Conservation (phyloP, 2,329 filamentous ascomycete genomes). For the Fusarium buxicola region DNA sequence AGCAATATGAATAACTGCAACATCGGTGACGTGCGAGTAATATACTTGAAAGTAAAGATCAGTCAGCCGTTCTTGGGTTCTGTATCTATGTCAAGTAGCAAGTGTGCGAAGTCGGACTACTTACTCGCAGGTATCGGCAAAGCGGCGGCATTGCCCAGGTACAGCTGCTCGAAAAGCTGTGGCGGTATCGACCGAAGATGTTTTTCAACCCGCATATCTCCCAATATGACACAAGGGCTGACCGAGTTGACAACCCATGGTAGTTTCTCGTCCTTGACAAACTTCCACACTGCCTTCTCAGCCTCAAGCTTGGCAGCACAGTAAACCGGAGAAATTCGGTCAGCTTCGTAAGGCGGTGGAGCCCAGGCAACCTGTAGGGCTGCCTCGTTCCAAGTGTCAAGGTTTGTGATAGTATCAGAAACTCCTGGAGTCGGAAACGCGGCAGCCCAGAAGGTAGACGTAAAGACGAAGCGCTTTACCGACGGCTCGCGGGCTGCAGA, state of each 20-base stretch:
- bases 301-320: constrained; percentile 27
- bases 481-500: constrained; percentile 32
- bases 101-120: not conserved
- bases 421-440: constrained; percentile 22
- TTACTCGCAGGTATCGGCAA: constrained; percentile 26
- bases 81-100: not conserved
- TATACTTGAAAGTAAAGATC: constrained; percentile 19
- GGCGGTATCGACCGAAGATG: constrained; percentile 32
- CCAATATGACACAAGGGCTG: constrained; percentile 28
- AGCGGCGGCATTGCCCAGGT: constrained; percentile 19
- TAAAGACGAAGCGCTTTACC: constrained; percentile 37
- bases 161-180: constrained; percentile 36
- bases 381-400: constrained; percentile 38
- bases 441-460: constrained; percentile 30
- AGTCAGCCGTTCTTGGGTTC: not conserved
- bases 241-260: constrained; percentile 37
- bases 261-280: constrained; percentile 24
- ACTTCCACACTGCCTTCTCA: constrained; percentile 42
- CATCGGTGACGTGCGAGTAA: constrained; percentile 37
- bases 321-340: constrained; percentile 17
- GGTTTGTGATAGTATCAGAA: constrained; percentile 1
- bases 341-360: constrained; percentile 33
- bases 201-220: constrained; percentile 17
- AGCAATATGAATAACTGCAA: constrained; percentile 31
- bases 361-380: constrained; percentile 21